Evolutionary conservation across 331 rosid genomes (phyloP).

Genomic region (Malus hybrid): DNA sequence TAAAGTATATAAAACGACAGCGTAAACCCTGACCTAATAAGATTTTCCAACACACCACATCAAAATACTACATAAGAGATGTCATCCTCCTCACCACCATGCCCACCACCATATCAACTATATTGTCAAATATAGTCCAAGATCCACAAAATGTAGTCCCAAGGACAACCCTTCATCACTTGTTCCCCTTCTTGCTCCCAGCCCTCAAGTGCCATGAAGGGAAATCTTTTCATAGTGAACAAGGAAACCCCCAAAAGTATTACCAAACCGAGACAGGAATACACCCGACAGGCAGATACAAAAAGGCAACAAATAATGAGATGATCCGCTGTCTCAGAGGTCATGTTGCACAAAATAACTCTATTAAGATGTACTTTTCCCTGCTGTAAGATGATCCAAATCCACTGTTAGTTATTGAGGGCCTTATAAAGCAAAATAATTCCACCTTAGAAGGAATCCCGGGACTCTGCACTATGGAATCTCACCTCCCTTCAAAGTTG

Average conservation of each 20-base stretch:
- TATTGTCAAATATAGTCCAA: conserved; percentile 25
- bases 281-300: conserved; percentile 41
- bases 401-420: conserved; percentile 42
- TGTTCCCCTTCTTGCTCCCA: conserved; percentile 53
- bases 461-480: conserved; percentile 19
- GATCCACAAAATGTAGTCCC: conserved; percentile 41
- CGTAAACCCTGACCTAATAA: conserved; percentile 20
- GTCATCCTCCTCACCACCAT: conserved; percentile 21
- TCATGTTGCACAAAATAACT: conserved; percentile 41
- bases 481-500: conserved; percentile 31
- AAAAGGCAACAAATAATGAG: conserved; percentile 40
- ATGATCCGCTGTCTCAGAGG: conserved; percentile 56
- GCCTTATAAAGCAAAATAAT: conserved; percentile 25
- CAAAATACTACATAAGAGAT: conserved; percentile 18
- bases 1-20: neutral
- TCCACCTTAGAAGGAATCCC: conserved; percentile 39
- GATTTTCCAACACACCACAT: conserved; percentile 16
- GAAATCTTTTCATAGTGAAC: conserved; percentile 34
- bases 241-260: conserved; percentile 41
- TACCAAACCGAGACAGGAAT: conserved; percentile 61
- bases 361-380: conserved; percentile 41
- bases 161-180: conserved; percentile 43
- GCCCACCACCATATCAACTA: conserved; percentile 17
- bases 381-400: conserved; percentile 61
- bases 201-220: conserved; percentile 37